Conservation (phyloP, 164 flowering plant species). For the Magnolia changhungtana region DNA sequence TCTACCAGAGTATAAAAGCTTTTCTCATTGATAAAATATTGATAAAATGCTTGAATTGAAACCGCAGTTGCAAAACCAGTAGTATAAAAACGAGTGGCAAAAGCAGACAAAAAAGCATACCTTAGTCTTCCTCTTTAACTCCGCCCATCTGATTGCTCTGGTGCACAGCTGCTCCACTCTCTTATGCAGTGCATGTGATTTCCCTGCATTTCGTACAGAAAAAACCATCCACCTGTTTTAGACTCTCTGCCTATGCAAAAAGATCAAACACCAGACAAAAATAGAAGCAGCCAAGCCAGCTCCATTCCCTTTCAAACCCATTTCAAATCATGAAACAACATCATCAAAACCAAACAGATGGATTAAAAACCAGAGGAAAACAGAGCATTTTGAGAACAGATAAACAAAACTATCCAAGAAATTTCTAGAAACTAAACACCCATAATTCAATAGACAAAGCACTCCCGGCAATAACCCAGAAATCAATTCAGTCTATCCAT, state of each 20-base stretch:
- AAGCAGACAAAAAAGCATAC: conserved; percentile 27
- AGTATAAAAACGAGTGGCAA: not conserved
- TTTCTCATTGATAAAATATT: no score
- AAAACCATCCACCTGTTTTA: not conserved
- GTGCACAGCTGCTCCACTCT: conserved; percentile 98
- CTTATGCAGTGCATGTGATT: conserved; percentile 98
- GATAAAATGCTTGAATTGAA: no score
- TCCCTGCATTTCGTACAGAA: conserved; percentile 38
- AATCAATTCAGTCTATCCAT: not conserved
- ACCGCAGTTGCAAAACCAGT: not conserved
- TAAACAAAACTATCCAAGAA: no score
- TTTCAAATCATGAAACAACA: not conserved
- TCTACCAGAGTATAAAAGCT: no score
- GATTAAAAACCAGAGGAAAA: not conserved
- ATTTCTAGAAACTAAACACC: no score
- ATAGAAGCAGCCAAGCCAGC: not conserved
- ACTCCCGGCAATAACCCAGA: no score
- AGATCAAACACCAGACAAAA: not conserved
- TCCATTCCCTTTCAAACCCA: not conserved
- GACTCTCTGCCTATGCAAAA: not conserved
- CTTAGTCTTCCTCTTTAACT: conserved; percentile 82
- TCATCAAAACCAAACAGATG: not conserved
- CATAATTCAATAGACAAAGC: no score
- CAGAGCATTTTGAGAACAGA: not conserved
- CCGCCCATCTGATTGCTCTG: conserved; percentile 94